phyloP scores from a whole-genome alignment of 1,284 basidiomycete genomes.

The Cutaneotrichosporon dermatis region DNA sequence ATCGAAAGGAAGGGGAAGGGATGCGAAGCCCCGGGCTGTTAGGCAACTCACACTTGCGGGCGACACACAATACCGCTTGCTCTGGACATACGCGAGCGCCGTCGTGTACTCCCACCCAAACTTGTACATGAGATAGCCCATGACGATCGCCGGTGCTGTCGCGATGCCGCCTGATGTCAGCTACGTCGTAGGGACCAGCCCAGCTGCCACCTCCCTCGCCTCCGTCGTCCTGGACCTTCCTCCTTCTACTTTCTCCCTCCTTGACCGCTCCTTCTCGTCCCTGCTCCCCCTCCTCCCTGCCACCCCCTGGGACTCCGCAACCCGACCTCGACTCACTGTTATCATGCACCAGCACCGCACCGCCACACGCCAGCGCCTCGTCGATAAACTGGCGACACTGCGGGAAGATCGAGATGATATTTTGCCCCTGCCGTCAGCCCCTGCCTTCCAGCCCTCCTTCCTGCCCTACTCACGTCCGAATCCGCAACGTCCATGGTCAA shows the following conservation, averaged over 20 bases:
- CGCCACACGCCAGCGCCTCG: conserved; percentile 60
- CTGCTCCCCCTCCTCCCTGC: no score
- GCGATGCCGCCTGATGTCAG: conserved; percentile 68
- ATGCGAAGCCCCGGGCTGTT: no score
- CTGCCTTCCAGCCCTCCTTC: no score
- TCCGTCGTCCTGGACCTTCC: no score
- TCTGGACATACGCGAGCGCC: conserved; percentile 77
- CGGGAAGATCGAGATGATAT: conserved; percentile 63
- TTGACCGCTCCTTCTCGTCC: no score
- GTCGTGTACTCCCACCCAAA: conserved; percentile 70
- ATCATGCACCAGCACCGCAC: conserved; percentile 82
- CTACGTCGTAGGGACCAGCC: neutral
- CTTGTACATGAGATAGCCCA: conserved; percentile 87
- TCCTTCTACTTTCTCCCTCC: no score
- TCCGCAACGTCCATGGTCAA: conserved; percentile 82
- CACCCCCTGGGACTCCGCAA: no score
- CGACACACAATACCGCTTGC: conserved; percentile 82
- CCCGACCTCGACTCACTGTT: conserved; percentile 59
- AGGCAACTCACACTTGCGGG: conserved; percentile 62
- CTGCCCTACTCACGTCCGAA: conserved; percentile 56
- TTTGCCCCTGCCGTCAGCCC: conserved; percentile 59
- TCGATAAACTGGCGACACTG: conserved; percentile 78
- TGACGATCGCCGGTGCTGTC: conserved; percentile 78
- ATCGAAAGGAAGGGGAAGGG: no score
- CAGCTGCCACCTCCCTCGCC: no score